A percentile compares a stretch with the other conserved stretches of the same genome.
phyloP scores from a whole-genome alignment of 2,329 filamentous ascomycete genomes.

The Neobulgaria alba region DNA sequence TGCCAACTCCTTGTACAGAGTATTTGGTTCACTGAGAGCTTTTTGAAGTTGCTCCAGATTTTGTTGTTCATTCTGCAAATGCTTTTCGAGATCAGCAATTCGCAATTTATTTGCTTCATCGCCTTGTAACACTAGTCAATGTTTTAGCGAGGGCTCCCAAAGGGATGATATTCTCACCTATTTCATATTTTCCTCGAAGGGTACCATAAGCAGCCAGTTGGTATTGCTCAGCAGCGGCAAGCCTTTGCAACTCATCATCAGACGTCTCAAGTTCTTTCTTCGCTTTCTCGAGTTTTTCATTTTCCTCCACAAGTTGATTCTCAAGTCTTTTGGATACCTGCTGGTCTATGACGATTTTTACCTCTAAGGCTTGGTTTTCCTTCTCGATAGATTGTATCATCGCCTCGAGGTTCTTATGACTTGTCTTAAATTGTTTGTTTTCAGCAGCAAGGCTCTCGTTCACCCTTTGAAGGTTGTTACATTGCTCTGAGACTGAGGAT shows the following conservation, averaged over 20 bases:
- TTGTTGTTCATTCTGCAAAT: too few relatives aligned
- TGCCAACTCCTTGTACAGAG: not conserved
- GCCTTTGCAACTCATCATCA: not conserved
- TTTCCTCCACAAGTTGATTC: not conserved
- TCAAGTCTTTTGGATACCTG: not conserved
- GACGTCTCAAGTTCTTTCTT: not conserved
- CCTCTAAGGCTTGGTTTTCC: not conserved
- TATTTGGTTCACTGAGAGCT: not conserved
- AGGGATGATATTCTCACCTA: too few relatives aligned
- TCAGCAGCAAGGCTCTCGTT: conserved; percentile 3
- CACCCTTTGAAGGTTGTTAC: too few relatives aligned
- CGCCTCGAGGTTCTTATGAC: too few relatives aligned
- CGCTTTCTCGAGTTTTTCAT: not conserved
- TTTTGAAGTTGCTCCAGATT: not conserved
- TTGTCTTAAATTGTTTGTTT: conserved; percentile 6
- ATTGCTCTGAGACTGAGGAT: too few relatives aligned
- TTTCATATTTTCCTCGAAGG: not conserved
- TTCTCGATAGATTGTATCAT: too few relatives aligned
- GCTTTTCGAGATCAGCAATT: too few relatives aligned
- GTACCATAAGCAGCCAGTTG: not conserved
- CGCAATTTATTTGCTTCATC: too few relatives aligned
- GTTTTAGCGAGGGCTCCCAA: too few relatives aligned
- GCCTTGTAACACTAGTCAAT: too few relatives aligned
- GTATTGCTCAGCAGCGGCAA: not conserved
- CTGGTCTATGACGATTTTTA: not conserved